Base-by-base conservation (phyloP, 441 rosid species). In the Bocquillonia castaneifolia region DNA sequence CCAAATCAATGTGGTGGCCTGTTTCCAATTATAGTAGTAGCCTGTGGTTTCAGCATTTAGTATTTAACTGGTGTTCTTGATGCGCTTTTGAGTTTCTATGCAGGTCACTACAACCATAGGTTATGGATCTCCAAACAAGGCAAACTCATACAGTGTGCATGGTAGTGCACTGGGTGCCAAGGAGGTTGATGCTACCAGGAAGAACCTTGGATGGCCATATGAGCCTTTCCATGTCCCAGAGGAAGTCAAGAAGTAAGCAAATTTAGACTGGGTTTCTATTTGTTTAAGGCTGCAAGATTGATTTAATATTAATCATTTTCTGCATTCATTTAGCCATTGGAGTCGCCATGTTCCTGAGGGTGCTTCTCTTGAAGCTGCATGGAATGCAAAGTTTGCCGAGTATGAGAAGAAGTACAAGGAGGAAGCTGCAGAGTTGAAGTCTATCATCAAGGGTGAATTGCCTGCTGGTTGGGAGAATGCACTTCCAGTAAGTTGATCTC, bases 381-480 rank as follows among this genome's bases (percentile, higher is more conserved):
- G 98, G 98, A 93, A 80, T 58, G 84, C 94, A 53, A 85, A 85
- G 78, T 93, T 88, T 74, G 87, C 96, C 0, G 96, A 81, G 63
- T 91, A 92, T 76, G 96, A 88, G 81, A 88, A 89, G 89, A 96
- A 91, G 78, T 93, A 89, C 84, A 71, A 74, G 47, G 96, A 91
- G 62, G 99, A 96, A 80, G 97, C 97, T 82, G 93, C 92, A 59
- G 98, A 89, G 73, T 77, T 96, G 76, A 89, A 88, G 68, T 83
- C 89, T 70, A 96, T 96, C 57, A 75, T 87, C 80, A 78, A 63
- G 1, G 97, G 99, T 76, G 96, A 82, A 80, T 68, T 96, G 7
- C 97, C 97, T 56, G 80, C 91, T 76, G 97, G 96, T 20, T 96
- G 98, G 99, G 98, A 91, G 77, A 93, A 87, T 76, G 96, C 99